Evolutionary conservation across 345 rosid species (phyloP), one percentile per base, ranked within the genome.

Genomic region (Dipteronia dyeriana): DNA sequence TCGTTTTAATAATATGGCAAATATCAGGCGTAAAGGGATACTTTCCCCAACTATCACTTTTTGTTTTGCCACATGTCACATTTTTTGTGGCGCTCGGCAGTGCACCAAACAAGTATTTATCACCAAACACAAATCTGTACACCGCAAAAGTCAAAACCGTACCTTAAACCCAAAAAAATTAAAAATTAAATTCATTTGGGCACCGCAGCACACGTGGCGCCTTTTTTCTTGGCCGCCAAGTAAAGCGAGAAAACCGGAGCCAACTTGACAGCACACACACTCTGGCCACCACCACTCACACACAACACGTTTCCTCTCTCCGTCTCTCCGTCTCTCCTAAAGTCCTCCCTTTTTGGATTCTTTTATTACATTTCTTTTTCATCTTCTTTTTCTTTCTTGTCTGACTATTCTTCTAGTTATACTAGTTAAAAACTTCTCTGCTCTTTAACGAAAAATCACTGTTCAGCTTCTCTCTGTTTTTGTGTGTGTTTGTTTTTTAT

Each of bases 191-290:
- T 34, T 34, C 38, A 34, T 34, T 34, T 34, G 38, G 38, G 16
- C 71, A 7, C 54, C 53, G 68, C 41, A 65, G 12, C 23, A 51
- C 86, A 79, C 85, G 86, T 87, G 85, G 47, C 78, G 76, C 64
- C 61, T 12, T 74, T n/a, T 67, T 45, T 14, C 82, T 80, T 82
- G 73, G 74, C 68, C 76, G 39, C 59, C 85, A 78, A 81, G 85
- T 74, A 80, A 68, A 54, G 34, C 56, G 49, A 25, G 56, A 68
- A 43, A 77, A 29, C 69, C 68, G 81, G 79, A 72, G 64, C 66
- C 78, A 9, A 76, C 77, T 71, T 67, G 78, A 73, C 84, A 73
- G 20, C 38, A 6, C 22, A 14, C 7, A 14, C 22, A 4, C 63
- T 20, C 63, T n/a, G 12, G 20, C 62, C 26, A 20, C 63, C 17